These are phyloP conservation scores for Globisporangium camurandrum DNA, from an alignment of 352 stramenopile species.

Conservation along the genomic window DNA sequence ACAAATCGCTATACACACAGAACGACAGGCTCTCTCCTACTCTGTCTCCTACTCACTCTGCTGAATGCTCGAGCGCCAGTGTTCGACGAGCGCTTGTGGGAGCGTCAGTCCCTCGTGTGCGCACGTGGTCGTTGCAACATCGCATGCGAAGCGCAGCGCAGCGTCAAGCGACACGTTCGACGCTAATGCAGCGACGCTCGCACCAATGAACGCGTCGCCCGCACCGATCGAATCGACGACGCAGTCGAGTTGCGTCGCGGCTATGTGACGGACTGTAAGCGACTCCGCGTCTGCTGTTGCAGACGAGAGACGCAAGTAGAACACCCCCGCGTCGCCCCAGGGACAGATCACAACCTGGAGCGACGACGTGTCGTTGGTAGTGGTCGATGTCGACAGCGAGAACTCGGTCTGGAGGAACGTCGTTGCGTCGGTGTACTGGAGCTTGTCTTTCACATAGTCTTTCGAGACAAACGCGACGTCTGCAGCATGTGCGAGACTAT, in stretches of 20 bases:
- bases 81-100: conserved; percentile 7
- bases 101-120: conserved; percentile 44
- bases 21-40: no score
- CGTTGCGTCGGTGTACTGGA: conserved; percentile 25
- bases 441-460: conserved; percentile 59
- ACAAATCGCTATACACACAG: no score
- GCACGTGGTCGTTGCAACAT: conserved; percentile 56
- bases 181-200: conserved; percentile 41
- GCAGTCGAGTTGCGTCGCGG: conserved; percentile 19
- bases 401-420: conserved; percentile 29
- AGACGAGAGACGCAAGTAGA: conserved; percentile 40
- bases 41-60: no score
- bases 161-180: conserved; percentile 16
- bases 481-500: conserved; percentile 33
- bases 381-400: not conserved
- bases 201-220: conserved; percentile 68
- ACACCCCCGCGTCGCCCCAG: conserved; percentile 54
- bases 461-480: conserved; percentile 69
- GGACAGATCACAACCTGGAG: conserved; percentile 55
- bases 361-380: not conserved
- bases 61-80: no score
- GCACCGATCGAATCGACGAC: conserved; percentile 68
- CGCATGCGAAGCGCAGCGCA: conserved; percentile 36
- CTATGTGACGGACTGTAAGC: conserved; percentile 22
- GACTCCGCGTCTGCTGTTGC: not conserved